phyloP scores from a whole-genome alignment of 1,284 basidiomycete genomes.

The Moniliella sp. region DNA sequence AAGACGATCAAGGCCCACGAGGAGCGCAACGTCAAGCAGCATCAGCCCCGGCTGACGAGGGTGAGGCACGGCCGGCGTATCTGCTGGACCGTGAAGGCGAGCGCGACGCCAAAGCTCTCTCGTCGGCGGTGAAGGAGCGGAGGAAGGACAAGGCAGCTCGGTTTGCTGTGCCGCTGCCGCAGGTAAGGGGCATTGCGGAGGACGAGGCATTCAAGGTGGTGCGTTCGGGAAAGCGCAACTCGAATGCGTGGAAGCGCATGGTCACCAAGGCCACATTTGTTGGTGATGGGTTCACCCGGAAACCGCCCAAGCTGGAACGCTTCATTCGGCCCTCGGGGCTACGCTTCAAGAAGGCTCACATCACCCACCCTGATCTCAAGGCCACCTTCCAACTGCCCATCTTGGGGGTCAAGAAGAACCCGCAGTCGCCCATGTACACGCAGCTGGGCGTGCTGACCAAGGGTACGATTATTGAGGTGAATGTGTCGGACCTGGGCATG shows the following conservation, averaged over 20 bases:
- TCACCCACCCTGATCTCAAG: conserved; percentile 92
- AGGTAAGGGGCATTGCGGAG: conserved; percentile 91
- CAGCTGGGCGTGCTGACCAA: conserved; percentile 85
- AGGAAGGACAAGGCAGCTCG: conserved; percentile 97
- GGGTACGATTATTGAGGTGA: conserved; percentile 93
- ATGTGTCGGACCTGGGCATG: conserved; percentile 52
- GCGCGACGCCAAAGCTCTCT: conserved; percentile 88
- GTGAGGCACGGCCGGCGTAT: conserved; percentile 44
- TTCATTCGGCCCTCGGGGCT: conserved; percentile 93
- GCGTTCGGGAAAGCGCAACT: conserved; percentile 89
- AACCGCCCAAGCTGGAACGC: conserved; percentile 95
- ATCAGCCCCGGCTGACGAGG: conserved; percentile 17
- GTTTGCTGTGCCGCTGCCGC: conserved; percentile 84
- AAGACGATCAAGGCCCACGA: conserved; percentile 98
- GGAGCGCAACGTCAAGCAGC: conserved; percentile 66
- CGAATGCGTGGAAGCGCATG: conserved; percentile 97
- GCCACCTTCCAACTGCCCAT: conserved; percentile 98
- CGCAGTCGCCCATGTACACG: conserved; percentile 84
- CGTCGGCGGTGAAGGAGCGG: conserved; percentile 92
- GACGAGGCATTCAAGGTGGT: conserved; percentile 99
- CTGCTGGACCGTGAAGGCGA: conserved; percentile 88
- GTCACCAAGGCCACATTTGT: conserved; percentile 98
- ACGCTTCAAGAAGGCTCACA: conserved; percentile 92
- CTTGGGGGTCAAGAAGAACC: conserved; percentile 96
- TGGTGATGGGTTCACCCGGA: conserved; percentile 88